Conservation (phyloP, 768 basidiomycete genomes). For the Antrodiella citrinella region DNA sequence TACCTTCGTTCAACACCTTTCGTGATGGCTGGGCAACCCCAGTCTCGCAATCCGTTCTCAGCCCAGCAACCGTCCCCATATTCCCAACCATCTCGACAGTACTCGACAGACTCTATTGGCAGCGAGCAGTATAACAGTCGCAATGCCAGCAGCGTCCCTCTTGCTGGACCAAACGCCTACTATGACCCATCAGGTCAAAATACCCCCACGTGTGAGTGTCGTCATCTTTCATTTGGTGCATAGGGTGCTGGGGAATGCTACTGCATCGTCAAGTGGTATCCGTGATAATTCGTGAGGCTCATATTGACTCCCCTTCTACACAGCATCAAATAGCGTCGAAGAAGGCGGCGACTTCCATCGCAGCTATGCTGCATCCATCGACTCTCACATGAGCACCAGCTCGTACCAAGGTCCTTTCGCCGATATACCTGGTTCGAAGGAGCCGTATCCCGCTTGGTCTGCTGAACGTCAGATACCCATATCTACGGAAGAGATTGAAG, state of each 20-base stretch:
- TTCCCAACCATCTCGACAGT: slow-evolving; percentile 19
- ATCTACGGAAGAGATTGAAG: slow-evolving; percentile 97
- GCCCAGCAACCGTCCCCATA: slow-evolving; percentile 19
- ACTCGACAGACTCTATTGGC: slow-evolving; percentile 21
- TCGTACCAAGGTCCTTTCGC: slow-evolving; percentile 20
- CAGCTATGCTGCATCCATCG: slow-evolving; percentile 26
- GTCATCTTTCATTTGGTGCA: slow-evolving; percentile 5
- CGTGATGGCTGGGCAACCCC: slow-evolving; percentile 25
- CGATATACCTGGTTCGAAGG: slow-evolving; percentile 25
- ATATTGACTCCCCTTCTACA: no score
- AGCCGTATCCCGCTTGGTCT: slow-evolving; percentile 94
- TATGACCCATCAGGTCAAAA: slow-evolving; percentile 17
- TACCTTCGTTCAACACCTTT: slow-evolving; percentile 2
- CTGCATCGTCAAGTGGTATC: no score
- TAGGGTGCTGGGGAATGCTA: no score
- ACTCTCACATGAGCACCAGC: slow-evolving; percentile 25
- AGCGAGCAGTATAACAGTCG: slow-evolving; percentile 19
- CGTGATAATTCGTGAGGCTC: no score
- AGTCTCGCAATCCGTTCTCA: slow-evolving; percentile 26
- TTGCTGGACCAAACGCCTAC: slow-evolving; percentile 17
- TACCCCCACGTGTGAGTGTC: slow-evolving; percentile 19
- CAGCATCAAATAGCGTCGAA: slow-evolving; percentile 22
- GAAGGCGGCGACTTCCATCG: slow-evolving; percentile 19
- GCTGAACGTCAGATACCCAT: slow-evolving; percentile 90
- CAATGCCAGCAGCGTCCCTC: slow-evolving; percentile 23